Base-by-base conservation (phyloP, 257 asterid genomes). In the Ocimum tenuiflorum region DNA sequence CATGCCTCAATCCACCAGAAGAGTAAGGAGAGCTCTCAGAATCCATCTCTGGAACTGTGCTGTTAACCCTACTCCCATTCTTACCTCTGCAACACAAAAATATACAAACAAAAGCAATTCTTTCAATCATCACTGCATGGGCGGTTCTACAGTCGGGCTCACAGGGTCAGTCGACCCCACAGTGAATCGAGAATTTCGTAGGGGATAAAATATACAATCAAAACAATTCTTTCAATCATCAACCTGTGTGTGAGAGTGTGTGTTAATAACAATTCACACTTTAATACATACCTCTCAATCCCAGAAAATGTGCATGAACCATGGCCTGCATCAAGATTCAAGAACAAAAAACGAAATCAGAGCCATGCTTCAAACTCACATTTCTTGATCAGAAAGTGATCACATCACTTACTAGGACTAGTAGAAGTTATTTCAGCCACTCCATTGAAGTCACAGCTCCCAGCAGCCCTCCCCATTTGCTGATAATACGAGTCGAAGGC, bases 361-460 rank as follows among this genome's bases (percentile, higher is more conserved):
- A 61, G 6, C 4, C 27, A 17, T 15, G 10, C 9, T 41, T 42
- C 2, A 5, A 42, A 57, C 8, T 70, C 39, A 13, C 31, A 59
- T 49, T 61, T n/a, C 49, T 42, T 9, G 48, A 24, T 59, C 36
- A n/a, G 14, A 43, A 39, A 10, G 24, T 11, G 24, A 27, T 27
- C 31, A 27, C 31, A 7, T 22, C 24, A 38, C 8, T 49, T 79
- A 87, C 97, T 83, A 57, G 95, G 97, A 78, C 70, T 82, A 10
- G 86, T 74, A 41, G 91, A 82, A 24, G 97, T 83, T 63, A 83
- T 68, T 0, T 82, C 64, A 55, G 95, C 97, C 68, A 83, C 97
- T 52, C 97, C 97, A 20, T 85, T 87, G 77, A 89, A 89, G 64
- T 83, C 87, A 31, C 97, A 89, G 45, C 88, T 78, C 64, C 70